Conservation (phyloP, 192 early-diverging fungal species). For the Coemansia furcata region DNA sequence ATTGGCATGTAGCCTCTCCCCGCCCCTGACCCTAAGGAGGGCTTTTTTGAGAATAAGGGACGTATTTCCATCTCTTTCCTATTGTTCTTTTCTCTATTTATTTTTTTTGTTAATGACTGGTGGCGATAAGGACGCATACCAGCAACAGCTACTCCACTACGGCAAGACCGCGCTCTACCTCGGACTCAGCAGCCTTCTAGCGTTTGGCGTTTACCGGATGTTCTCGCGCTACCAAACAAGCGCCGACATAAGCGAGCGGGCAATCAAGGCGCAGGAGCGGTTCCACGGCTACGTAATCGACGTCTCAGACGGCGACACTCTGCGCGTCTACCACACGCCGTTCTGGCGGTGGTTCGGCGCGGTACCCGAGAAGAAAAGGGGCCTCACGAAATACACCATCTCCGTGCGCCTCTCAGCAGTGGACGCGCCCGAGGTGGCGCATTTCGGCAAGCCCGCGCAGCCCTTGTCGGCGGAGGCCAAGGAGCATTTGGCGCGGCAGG, state of each 20-base stretch:
- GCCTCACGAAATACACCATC: slow-evolving; percentile 36
- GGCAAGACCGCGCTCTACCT: slow-evolving; percentile 30
- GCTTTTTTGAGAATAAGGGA: neutral
- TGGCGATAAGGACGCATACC: neutral
- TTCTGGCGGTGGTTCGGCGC: slow-evolving; percentile 24
- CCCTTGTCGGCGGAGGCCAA: slow-evolving; percentile 45
- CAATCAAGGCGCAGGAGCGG: slow-evolving; percentile 21
- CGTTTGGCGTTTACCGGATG: slow-evolving; percentile 37
- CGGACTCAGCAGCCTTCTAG: slow-evolving; percentile 20
- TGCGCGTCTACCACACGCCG: slow-evolving; percentile 47
- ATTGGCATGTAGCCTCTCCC: neutral
- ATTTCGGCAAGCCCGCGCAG: slow-evolving; percentile 52
- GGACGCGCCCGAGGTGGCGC: slow-evolving; percentile 50
- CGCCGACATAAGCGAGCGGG: slow-evolving; percentile 38
- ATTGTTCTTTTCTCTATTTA: neutral
- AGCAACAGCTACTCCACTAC: slow-evolving; percentile 17
- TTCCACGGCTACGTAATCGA: slow-evolving; percentile 44
- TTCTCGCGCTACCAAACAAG: slow-evolving; percentile 39
- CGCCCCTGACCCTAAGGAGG: neutral
- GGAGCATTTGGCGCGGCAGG: slow-evolving; percentile 26
- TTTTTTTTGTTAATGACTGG: neutral
- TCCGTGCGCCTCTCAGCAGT: slow-evolving; percentile 38
- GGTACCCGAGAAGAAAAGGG: slow-evolving; percentile 27
- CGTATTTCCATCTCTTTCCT: neutral
- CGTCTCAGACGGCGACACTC: slow-evolving; percentile 45